Conservation (phyloP, 192 early-diverging fungal genomes). For the Linderina pennispora region DNA sequence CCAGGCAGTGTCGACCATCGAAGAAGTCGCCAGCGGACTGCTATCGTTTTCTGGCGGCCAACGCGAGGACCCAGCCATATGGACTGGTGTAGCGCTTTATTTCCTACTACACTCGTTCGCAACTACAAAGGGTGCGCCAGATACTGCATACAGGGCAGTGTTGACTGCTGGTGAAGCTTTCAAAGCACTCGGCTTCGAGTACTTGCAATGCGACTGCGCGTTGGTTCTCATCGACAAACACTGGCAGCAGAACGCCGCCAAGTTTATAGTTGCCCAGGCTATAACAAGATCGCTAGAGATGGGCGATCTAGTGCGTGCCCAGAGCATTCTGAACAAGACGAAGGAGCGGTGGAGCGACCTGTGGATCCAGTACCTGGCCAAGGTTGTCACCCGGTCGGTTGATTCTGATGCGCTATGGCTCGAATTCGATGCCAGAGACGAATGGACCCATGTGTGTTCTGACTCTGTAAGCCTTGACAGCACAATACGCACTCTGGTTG, state of each 20-base stretch:
- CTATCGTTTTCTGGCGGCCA: slow-evolving; percentile 5
- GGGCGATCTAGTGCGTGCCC: slow-evolving; percentile 19
- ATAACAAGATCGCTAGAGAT: slow-evolving; percentile 6
- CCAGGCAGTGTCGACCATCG: slow-evolving; percentile 28
- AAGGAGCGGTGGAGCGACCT: slow-evolving; percentile 7
- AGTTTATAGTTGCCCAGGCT: slow-evolving; percentile 5
- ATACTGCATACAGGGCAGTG: slow-evolving; percentile 3
- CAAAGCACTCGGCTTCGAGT: not conserved
- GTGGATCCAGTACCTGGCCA: slow-evolving; percentile 27
- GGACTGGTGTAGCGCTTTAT: slow-evolving; percentile 7
- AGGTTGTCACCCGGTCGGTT: slow-evolving; percentile 4
- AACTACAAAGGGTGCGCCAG: not conserved
- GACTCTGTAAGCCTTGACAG: not conserved
- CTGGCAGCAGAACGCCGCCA: slow-evolving; percentile 7
- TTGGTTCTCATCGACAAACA: slow-evolving; percentile 22
- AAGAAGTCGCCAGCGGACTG: slow-evolving; percentile 24
- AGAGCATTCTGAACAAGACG: slow-evolving; percentile 3
- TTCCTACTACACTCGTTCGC: slow-evolving; percentile 21
- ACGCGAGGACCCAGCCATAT: not conserved
- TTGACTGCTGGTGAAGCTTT: not conserved
- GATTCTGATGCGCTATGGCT: slow-evolving; percentile 15
- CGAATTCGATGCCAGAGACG: not conserved
- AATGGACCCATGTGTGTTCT: slow-evolving; percentile 5
- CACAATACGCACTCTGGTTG: not conserved
- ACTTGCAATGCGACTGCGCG: slow-evolving; percentile 26